Evolutionary conservation across 2,329 filamentous ascomycete genomes (phyloP).

Genomic region (Penicillium brasilianum): DNA sequence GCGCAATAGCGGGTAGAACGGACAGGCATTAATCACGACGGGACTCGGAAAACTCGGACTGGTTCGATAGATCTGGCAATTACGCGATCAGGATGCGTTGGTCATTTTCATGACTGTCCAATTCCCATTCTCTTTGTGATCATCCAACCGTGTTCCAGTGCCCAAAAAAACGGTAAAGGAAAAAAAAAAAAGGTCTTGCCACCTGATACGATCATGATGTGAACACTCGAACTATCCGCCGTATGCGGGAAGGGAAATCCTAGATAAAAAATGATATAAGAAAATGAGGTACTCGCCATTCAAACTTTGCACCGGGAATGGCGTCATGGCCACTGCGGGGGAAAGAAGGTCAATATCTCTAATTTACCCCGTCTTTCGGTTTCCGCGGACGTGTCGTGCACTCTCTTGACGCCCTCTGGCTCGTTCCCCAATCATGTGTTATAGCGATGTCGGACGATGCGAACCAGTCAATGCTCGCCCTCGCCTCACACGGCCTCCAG

Average conservation of each 20-base stretch:
- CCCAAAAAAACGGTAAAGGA: neutral
- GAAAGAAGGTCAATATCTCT: neutral
- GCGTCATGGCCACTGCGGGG: slow-evolving; percentile 17
- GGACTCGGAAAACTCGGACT: neutral
- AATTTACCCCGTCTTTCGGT: neutral
- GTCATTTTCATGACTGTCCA: neutral
- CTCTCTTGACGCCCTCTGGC: slow-evolving; percentile 12
- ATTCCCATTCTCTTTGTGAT: neutral
- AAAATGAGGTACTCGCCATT: slow-evolving; percentile 1
- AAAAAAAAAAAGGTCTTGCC: neutral
- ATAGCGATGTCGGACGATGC: slow-evolving; percentile 31
- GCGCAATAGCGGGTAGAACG: neutral
- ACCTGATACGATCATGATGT: slow-evolving; percentile 7
- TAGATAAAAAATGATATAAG: neutral
- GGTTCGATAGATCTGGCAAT: neutral
- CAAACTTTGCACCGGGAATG: slow-evolving; percentile 12
- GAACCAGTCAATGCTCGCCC: neutral
- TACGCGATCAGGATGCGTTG: neutral
- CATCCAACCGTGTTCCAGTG: neutral
- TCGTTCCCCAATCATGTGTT: neutral
- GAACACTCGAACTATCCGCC: slow-evolving; percentile 8
- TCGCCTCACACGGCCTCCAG: neutral
- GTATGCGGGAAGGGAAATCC: slow-evolving; percentile 10
- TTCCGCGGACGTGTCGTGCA: neutral
- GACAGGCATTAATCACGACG: neutral